These are phyloP conservation scores for Neoascochyta sp. DNA, from an alignment of 2,329 filamentous ascomycete genomes.

Conservation along the genomic window DNA sequence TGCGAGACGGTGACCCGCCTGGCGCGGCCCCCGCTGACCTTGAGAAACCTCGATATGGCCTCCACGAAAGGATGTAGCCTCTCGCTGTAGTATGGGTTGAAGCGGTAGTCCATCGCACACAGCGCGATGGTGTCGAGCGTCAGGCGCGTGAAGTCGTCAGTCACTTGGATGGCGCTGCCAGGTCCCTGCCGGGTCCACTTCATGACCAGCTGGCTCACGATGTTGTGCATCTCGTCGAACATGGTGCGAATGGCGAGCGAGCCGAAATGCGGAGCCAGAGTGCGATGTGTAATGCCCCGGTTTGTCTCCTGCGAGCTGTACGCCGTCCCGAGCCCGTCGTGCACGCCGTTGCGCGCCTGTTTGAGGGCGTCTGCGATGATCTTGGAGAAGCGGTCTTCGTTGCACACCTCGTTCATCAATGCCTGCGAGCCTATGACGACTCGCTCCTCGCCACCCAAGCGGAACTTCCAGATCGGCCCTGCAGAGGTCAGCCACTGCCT, in stretches of 20 bases:
- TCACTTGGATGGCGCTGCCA: slow-evolving; percentile 16
- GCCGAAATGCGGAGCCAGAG: slow-evolving; percentile 64
- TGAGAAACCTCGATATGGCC: slow-evolving; percentile 19
- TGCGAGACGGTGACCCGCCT: background rate
- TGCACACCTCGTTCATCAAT: slow-evolving; percentile 35
- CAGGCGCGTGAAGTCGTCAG: slow-evolving; percentile 28
- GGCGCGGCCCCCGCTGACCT: slow-evolving; percentile 11
- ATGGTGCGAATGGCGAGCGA: slow-evolving; percentile 61
- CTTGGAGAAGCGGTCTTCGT: slow-evolving; percentile 30
- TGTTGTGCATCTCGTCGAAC: slow-evolving; percentile 55
- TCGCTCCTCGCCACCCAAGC: slow-evolving; percentile 19
- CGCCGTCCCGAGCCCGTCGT: slow-evolving; percentile 21
- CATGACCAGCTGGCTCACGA: slow-evolving; percentile 58
- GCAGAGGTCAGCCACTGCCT: slow-evolving; percentile 2
- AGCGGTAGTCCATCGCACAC: slow-evolving; percentile 29
- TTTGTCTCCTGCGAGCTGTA: slow-evolving; percentile 7
- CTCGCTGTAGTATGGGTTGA: slow-evolving; percentile 28
- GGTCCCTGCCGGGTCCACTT: slow-evolving; percentile 58
- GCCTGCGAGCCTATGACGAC: slow-evolving; percentile 28
- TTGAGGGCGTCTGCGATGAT: slow-evolving; percentile 15
- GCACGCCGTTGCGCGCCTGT: slow-evolving; percentile 23
- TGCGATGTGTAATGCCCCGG: slow-evolving; percentile 43
- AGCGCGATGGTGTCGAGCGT: slow-evolving; percentile 29
- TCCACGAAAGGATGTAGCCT: slow-evolving; percentile 27
- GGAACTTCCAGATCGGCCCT: slow-evolving; percentile 33